These are phyloP conservation scores for Croton laevigatus DNA, from an alignment of 441 rosid species.

Conservation along the genomic window DNA sequence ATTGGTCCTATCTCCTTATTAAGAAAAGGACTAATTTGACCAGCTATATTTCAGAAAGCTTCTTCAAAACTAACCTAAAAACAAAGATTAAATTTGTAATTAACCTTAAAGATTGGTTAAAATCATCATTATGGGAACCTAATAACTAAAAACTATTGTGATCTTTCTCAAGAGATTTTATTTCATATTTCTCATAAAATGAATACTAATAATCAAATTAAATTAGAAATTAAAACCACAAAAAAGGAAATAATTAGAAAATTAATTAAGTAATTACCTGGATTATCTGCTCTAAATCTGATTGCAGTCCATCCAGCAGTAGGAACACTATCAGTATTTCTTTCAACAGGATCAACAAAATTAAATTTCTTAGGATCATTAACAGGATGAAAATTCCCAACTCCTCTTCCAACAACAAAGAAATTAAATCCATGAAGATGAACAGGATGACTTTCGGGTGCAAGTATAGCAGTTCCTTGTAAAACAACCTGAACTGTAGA, in stretches of 20 bases:
- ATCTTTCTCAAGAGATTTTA: background rate
- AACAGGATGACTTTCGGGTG: slow-evolving; percentile 76
- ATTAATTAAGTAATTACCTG: slow-evolving; percentile 42
- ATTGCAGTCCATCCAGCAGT: slow-evolving; percentile 87
- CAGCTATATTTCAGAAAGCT: background rate
- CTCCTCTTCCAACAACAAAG: slow-evolving; percentile 64
- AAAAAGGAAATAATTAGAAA: background rate
- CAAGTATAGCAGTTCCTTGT: slow-evolving; percentile 66
- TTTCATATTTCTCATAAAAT: no score
- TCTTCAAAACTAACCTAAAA: background rate
- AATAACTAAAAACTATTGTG: background rate
- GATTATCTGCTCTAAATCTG: slow-evolving; percentile 87
- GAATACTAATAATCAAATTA: background rate
- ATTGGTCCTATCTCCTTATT: slow-evolving; percentile 17
- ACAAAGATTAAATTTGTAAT: background rate
- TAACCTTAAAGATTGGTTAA: no score
- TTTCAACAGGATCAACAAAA: slow-evolving; percentile 79
- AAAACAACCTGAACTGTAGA: slow-evolving; percentile 74
- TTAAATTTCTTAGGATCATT: slow-evolving; percentile 62
- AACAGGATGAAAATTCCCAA: slow-evolving; percentile 61
- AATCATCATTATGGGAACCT: no score
- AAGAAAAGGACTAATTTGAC: slow-evolving; percentile 16
- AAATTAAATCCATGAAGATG: slow-evolving; percentile 90
- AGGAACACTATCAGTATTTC: slow-evolving; percentile 83
- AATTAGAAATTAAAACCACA: background rate